phyloP scores from a whole-genome alignment of 169 alveolate species.

The Plasmodium vivax region DNA sequence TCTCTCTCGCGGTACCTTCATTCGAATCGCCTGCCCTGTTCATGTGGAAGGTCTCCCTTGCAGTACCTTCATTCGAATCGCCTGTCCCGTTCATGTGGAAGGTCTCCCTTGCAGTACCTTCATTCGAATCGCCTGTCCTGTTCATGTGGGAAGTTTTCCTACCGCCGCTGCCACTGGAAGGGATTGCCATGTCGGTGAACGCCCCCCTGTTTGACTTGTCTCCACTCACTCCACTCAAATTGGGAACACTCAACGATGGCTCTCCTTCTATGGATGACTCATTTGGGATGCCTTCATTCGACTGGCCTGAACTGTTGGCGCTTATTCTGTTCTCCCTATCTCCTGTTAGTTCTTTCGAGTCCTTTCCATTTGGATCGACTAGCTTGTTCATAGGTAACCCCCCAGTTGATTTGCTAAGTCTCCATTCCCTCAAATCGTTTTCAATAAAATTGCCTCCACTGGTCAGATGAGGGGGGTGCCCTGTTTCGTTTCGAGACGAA shows the following conservation, averaged over 20 bases:
- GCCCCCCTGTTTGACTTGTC: neutral
- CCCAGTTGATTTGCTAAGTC: neutral
- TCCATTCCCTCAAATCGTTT: neutral
- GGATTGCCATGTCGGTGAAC: neutral
- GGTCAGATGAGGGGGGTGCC: neutral
- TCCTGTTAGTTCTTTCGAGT: neutral
- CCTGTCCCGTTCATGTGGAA: neutral
- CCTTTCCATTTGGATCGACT: neutral
- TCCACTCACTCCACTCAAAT: neutral
- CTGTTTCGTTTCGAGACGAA: neutral
- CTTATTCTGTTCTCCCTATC: neutral
- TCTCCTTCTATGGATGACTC: neutral
- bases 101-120: neutral
- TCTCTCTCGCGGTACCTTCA: neutral
- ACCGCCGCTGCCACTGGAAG: neutral
- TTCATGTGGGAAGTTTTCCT: neutral
- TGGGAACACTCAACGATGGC: neutral
- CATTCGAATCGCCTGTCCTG: neutral
- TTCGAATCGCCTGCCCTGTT: neutral
- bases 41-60: neutral
- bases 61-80: neutral
- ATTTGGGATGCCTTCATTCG: neutral
- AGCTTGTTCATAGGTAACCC: neutral
- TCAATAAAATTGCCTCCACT: neutral
- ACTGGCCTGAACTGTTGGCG: neutral